These are phyloP conservation scores for Mixia osmundae DNA, from an alignment of 1,284 basidiomycete genomes.

Conservation along the genomic window DNA sequence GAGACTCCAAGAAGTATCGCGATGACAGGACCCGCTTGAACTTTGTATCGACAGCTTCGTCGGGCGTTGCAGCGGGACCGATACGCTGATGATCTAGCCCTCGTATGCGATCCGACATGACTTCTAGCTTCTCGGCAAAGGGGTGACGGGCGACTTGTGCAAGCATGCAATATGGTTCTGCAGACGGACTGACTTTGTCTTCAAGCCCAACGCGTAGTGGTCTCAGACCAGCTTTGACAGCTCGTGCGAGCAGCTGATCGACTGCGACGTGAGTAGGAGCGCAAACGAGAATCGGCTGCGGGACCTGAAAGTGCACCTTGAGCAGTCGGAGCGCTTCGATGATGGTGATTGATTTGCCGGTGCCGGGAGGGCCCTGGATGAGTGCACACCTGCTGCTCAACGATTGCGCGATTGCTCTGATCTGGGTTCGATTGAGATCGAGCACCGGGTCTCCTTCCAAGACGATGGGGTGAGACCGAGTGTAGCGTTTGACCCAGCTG, in stretches of 20 bases:
- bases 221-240: constrained; percentile 36
- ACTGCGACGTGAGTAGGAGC: constrained; percentile 87
- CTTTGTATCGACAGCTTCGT: too few relatives aligned
- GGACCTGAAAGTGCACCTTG: constrained; percentile 63
- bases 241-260: constrained; percentile 67
- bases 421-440: not conserved
- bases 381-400: not conserved
- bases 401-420: constrained; percentile 1
- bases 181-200: too few relatives aligned
- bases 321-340: constrained; percentile 59
- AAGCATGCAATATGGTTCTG: too few relatives aligned
- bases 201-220: constrained; percentile 51
- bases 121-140: constrained; percentile 39
- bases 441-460: not conserved
- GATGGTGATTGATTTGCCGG: constrained; percentile 81
- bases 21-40: too few relatives aligned
- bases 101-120: too few relatives aligned
- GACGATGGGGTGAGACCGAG: not conserved
- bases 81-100: too few relatives aligned
- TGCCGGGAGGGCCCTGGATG: constrained; percentile 45
- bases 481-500: constrained; percentile 1
- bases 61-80: too few relatives aligned
- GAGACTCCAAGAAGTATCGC: too few relatives aligned
- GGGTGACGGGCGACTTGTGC: too few relatives aligned
- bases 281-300: constrained; percentile 61